phyloP scores from a whole-genome alignment of 805 yeast genomes.

The Yamadazyma nakazawae region DNA sequence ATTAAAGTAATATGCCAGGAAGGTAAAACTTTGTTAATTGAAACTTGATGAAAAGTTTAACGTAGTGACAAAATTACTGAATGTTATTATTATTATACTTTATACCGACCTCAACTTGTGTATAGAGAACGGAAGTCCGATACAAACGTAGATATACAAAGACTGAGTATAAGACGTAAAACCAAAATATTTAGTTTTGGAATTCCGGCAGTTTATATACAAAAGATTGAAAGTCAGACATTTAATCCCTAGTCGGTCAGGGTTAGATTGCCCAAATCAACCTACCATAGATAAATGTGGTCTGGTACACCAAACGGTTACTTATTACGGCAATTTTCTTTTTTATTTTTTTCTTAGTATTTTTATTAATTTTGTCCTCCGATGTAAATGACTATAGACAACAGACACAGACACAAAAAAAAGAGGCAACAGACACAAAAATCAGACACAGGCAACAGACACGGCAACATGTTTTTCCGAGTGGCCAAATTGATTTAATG shows the following conservation, averaged over 20 bases:
- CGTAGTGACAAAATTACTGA: too few species aligned
- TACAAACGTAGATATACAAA: neutral
- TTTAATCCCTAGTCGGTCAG: neutral
- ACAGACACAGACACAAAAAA: neutral
- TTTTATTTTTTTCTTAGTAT: neutral
- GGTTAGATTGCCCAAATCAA: constrained; percentile 4
- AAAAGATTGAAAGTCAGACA: neutral
- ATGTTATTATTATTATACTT: too few species aligned
- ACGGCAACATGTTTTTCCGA: too few species aligned
- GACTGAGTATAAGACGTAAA: neutral
- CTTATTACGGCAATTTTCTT: constrained; percentile 3
- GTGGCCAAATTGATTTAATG: too few species aligned
- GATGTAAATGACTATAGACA: neutral
- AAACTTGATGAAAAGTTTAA: neutral
- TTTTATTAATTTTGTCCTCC: neutral
- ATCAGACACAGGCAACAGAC: too few species aligned
- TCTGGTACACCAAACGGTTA: constrained; percentile 1
- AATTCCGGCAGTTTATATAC: constrained; percentile 2
- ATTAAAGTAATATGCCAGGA: neutral
- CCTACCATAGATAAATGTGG: neutral
- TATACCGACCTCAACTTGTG: too few species aligned
- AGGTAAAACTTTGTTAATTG: neutral
- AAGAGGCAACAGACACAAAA: neutral
- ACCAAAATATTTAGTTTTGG: neutral
- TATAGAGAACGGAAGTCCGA: constrained; percentile 4